Percentiles rank a stretch among this genome's conserved stretches.
Conservation (phyloP, 495 filamentous ascomycete genomes). For the Mycothermus thermophilus region DNA sequence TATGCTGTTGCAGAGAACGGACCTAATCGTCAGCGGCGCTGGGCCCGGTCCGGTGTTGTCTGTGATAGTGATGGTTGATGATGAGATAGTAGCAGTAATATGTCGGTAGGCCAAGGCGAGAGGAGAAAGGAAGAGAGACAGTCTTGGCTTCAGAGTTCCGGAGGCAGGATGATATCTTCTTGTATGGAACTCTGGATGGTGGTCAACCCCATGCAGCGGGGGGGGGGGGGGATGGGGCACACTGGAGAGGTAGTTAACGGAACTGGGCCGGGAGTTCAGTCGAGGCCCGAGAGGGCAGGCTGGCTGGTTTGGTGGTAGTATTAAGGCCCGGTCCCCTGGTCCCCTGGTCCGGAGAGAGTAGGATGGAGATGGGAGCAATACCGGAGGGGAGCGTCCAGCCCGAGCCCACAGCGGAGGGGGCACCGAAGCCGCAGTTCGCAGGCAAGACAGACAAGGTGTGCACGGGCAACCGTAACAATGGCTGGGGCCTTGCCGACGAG, state of each 20-base stretch:
- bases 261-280: conserved; percentile 31
- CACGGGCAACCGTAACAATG: conserved; percentile 23
- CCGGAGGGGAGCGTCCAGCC: conserved; percentile 28
- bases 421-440: conserved; percentile 34
- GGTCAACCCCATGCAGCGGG: no score
- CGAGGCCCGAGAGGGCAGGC: conserved; percentile 23
- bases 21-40: conserved; percentile 8
- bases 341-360: conserved; percentile 31
- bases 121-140: conserved; percentile 5
- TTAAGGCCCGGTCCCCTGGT: conserved; percentile 27
- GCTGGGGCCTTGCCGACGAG: conserved; percentile 6
- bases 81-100: no score
- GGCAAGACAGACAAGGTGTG: conserved; percentile 25
- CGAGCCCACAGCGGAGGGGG: conserved; percentile 35
- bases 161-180: conserved; percentile 19
- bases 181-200: no score
- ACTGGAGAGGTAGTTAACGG: no score
- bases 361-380: conserved; percentile 39
- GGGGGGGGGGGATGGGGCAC: no score
- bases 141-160: conserved; percentile 9
- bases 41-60: conserved; percentile 4
- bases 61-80: no score
- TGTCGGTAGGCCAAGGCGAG: no score
- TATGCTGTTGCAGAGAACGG: conserved; percentile 7
- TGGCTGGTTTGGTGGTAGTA: conserved; percentile 32